These are phyloP conservation scores for Acorus gramineus DNA, from an alignment of 106 monocot species.

Conservation along the genomic window DNA sequence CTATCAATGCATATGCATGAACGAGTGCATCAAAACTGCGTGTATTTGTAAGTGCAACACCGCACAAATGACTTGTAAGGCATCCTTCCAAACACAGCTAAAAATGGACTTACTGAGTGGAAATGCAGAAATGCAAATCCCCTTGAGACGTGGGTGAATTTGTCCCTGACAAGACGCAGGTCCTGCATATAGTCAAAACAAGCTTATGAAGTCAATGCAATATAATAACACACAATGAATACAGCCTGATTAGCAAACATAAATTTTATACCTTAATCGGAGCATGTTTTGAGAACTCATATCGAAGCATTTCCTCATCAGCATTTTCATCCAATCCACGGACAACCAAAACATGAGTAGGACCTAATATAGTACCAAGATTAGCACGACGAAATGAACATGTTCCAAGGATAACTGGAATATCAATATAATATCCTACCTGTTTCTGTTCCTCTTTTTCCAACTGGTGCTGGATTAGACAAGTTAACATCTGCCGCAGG, in stretches of 20 bases:
- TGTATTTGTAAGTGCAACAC: too few species aligned
- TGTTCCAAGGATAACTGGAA: too few species aligned
- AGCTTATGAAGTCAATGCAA: background rate
- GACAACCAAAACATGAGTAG: constrained; percentile 92
- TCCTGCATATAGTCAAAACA: constrained; percentile 39
- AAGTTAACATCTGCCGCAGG: constrained; percentile 59
- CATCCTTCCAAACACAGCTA: background rate
- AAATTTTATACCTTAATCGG: constrained; percentile 57
- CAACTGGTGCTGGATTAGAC: constrained; percentile 35
- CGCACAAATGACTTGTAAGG: too few species aligned
- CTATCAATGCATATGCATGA: too few species aligned
- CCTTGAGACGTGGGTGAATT: constrained; percentile 95
- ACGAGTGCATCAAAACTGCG: too few species aligned
- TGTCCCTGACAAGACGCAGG: constrained; percentile 89
- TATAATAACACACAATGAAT: background rate
- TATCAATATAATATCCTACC: constrained; percentile 21
- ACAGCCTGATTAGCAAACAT: too few species aligned
- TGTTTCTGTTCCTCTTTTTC: constrained; percentile 72
- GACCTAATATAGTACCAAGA: constrained; percentile 34
- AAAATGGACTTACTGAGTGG: constrained; percentile 47
- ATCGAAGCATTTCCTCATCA: constrained; percentile 99
- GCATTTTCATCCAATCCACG: constrained; percentile 99
- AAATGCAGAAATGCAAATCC: constrained; percentile 98
- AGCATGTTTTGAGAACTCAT: constrained; percentile 97
- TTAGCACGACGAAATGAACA: too few species aligned